Percentiles rank a stretch among this genome's conserved stretches.
Conservation (phyloP, 1,139 yeast species). For the Arxiozyma bovina region DNA sequence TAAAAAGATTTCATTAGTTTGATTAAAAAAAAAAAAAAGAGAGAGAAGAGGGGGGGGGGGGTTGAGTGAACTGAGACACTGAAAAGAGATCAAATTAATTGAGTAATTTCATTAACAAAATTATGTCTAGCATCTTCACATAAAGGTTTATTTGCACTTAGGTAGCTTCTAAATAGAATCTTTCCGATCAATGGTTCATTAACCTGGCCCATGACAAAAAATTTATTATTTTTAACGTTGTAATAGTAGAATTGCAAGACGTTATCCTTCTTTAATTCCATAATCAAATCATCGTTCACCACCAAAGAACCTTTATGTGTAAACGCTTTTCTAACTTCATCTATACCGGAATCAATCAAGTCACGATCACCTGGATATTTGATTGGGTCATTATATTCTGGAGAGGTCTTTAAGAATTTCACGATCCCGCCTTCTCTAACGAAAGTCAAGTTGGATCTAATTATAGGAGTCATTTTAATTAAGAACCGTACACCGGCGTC, state of each 20-base stretch:
- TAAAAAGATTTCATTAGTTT: too few species aligned
- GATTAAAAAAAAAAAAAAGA: too few species aligned
- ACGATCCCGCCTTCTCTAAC: conserved; percentile 73
- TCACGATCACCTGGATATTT: conserved; percentile 29
- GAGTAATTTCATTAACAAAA: conserved; percentile 19
- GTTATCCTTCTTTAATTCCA: conserved; percentile 44
- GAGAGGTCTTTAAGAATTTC: conserved; percentile 43
- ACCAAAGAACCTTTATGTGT: conserved; percentile 52
- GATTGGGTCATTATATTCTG: conserved; percentile 15
- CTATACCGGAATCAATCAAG: conserved; percentile 42
- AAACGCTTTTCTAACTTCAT: conserved; percentile 46
- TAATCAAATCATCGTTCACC: conserved; percentile 47
- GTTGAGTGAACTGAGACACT: too few species aligned
- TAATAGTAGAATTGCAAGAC: conserved; percentile 39
- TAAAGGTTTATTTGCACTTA: conserved; percentile 51
- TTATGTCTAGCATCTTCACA: conserved; percentile 34
- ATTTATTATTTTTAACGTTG: conserved; percentile 30
- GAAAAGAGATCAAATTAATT: not conserved
- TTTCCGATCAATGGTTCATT: conserved; percentile 45
- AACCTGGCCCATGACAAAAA: conserved; percentile 39
- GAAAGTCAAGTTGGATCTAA: conserved; percentile 85
- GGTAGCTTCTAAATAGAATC: conserved; percentile 47
- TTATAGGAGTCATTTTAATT: conserved; percentile 72
- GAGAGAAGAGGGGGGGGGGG: too few species aligned
- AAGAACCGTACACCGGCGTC: conserved; percentile 54